Evolutionary conservation across 2,329 filamentous ascomycete genomes (phyloP), one percentile per base, ranked within the genome.

Genomic region (Clonostachys chloroleuca): DNA sequence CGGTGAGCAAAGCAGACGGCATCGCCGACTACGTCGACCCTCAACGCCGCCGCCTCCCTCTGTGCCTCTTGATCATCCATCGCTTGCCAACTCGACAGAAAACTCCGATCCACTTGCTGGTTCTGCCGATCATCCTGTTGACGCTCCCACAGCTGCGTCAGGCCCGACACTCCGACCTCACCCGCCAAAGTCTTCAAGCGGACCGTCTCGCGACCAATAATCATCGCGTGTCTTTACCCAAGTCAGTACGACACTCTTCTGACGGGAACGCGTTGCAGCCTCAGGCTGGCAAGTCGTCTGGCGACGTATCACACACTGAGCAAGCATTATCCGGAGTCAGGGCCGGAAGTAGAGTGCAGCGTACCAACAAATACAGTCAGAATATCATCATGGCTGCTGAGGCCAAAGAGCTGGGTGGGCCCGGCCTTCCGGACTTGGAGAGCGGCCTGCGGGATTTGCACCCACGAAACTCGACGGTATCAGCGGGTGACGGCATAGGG

Each of bases 31-130:
- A 47, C 67, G 60, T 50, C 75, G 75, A 24, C 70, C 70, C 14
- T 81, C 78, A 13, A 75, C 75, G 14, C 78, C 79, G 14, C 74
- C 74, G 6, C 75, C 73, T 36, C 77, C 78, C 12, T 55, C 74
- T 6, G 61, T 81, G 9, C 77, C 75, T 13, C 65, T 81, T 34
- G 62, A 64, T 14, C 71, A 76, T 46, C 73, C 74, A 9, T 55
- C 63, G 20, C 63, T 75, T 45, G 64, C 69, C 53, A 52, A 63
- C 30, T 64, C 62, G 13, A 57, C 61, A 50, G 54, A 66, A 56
- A 57, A 64, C 4, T 52, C 60, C 43, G 69, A 74, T 46, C 63
- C 64, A 18, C 52, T 60, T 44, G 65, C 62, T 46, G 67, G 66
- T 14, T 64, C 70, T 16, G 69, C 72, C 55, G 69, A 78, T 47